Conservation (phyloP, 495 filamentous ascomycete genomes). For the Penicillium soppii region DNA sequence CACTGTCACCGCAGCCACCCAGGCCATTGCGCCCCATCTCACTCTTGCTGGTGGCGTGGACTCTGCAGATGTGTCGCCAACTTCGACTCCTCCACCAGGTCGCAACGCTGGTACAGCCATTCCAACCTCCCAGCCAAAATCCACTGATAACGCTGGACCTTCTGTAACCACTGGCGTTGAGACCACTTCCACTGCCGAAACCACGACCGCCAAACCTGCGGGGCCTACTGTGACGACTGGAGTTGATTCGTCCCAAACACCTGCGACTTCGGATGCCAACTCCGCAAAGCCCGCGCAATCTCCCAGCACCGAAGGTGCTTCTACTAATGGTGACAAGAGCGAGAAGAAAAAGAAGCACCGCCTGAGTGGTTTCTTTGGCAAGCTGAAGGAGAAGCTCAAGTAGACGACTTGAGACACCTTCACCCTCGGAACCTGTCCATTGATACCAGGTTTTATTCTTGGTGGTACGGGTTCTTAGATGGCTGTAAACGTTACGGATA, state of each 20-base stretch:
- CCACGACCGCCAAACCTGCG: slow-evolving; percentile 16
- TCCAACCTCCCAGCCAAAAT: slow-evolving; percentile 13
- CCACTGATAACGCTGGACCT: slow-evolving; percentile 18
- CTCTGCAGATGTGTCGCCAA: slow-evolving; percentile 45
- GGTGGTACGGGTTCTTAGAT: slow-evolving; percentile 2
- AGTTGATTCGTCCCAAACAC: slow-evolving; percentile 16
- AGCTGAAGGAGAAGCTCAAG: slow-evolving; percentile 51
- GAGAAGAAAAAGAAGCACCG: slow-evolving; percentile 49
- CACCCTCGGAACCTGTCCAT: neutral
- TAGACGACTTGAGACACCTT: slow-evolving; percentile 16
- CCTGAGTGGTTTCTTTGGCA: slow-evolving; percentile 47
- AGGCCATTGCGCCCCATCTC: slow-evolving; percentile 39
- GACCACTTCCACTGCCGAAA: slow-evolving; percentile 16
- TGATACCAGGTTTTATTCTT: neutral
- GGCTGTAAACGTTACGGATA: neutral
- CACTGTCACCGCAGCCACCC: slow-evolving; percentile 43
- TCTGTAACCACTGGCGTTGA: slow-evolving; percentile 38
- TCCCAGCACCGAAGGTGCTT: slow-evolving; percentile 15
- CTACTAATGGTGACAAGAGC: slow-evolving; percentile 23
- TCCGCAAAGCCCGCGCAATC: slow-evolving; percentile 11
- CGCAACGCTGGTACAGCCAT: slow-evolving; percentile 11
- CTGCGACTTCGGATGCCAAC: slow-evolving; percentile 19
- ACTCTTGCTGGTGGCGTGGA: slow-evolving; percentile 21
- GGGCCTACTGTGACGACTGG: slow-evolving; percentile 39
- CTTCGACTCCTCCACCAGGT: slow-evolving; percentile 34